Evolutionary conservation across 352 stramenopile genomes (phyloP), one percentile per base, ranked within the genome.

Genomic region (Plasmopara halstedii): DNA sequence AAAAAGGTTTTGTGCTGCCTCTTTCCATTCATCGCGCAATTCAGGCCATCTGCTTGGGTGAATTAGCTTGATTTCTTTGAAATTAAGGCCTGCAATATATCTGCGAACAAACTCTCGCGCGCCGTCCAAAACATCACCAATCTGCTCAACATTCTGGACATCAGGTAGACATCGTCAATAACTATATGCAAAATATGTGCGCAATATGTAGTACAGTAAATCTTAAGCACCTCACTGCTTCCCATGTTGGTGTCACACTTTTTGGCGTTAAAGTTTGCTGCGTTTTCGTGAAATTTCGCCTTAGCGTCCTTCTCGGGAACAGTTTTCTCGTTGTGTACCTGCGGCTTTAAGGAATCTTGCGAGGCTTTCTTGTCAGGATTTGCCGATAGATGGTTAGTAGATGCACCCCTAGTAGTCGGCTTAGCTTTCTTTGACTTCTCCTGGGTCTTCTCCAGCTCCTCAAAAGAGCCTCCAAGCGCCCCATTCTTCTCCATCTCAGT

Each of bases 401-500:
- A n/a, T n/a, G n/a, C n/a, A n/a, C n/a, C n/a, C n/a, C n/a, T n/a
- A n/a, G n/a, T n/a, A n/a, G n/a, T n/a, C n/a, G n/a, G n/a, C n/a
- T n/a, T n/a, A n/a, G n/a, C n/a, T n/a, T n/a, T n/a, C n/a, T n/a
- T n/a, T n/a, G n/a, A n/a, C n/a, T n/a, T n/a, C 31, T 88, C 62
- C 47, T 84, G 84, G 31, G 73, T 80, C 53, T 84, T 79, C 42
- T 83, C 64, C 38, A 86, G 59, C 54, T 88, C 74, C 45, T 90
- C 72, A 13, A 87, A 70, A 8, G 69, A 82, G 43, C 88, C 84
- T 47, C 86, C 86, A 44, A 86, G 60, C 64, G 86, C 73, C 50
- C 83, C 69, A 50, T 86, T 85, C 62, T 88, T 87, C 37, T 85
- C 73, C 46, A 88, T 67, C 55, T 91, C 80, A 39, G 67, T 78